phyloP scores from a whole-genome alignment of 257 asterid genomes.

The Leonotis leonurus region DNA sequence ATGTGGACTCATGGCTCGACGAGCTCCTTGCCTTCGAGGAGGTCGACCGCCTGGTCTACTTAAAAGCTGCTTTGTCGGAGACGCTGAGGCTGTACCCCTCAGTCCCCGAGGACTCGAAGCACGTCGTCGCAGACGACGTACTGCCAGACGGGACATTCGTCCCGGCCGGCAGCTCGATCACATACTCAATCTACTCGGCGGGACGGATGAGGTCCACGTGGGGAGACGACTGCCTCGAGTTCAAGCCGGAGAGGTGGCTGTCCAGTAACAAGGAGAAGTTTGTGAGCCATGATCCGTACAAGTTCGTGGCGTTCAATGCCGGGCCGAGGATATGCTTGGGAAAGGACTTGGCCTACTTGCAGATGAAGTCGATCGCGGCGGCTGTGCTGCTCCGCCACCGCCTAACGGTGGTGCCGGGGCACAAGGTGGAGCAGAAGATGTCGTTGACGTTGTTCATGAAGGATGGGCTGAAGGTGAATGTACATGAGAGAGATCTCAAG shows the following conservation, averaged over 20 bases:
- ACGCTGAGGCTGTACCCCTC: constrained; percentile 82
- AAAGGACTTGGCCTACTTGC: constrained; percentile 78
- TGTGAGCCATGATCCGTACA: constrained; percentile 60
- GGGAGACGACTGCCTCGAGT: constrained; percentile 84
- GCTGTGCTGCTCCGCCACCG: constrained; percentile 79
- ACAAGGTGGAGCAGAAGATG: constrained; percentile 84
- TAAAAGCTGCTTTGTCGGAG: constrained; percentile 77
- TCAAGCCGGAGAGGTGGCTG: constrained; percentile 82
- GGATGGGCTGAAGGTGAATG: constrained; percentile 58
- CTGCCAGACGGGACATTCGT: constrained; percentile 84
- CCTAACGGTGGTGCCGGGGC: constrained; percentile 43
- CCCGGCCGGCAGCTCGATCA: constrained; percentile 78
- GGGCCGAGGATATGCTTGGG: constrained; percentile 87
- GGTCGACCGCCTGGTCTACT: constrained; percentile 58
- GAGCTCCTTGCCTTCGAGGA: constrained; percentile 68
- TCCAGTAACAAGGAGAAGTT: constrained; percentile 34
- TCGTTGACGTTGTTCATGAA: constrained; percentile 85
- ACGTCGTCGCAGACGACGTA: constrained; percentile 66
- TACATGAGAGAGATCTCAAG: constrained; percentile 43
- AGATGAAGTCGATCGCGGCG: constrained; percentile 86
- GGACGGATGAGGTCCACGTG: constrained; percentile 78
- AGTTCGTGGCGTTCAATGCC: constrained; percentile 84
- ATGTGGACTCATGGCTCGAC: constrained; percentile 38
- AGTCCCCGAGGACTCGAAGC: constrained; percentile 89
- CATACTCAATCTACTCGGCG: constrained; percentile 82